Evolutionary conservation across 2,329 filamentous ascomycete genomes (phyloP), one percentile per base, ranked within the genome.

Genomic region (Colletotrichum liaoningense): DNA sequence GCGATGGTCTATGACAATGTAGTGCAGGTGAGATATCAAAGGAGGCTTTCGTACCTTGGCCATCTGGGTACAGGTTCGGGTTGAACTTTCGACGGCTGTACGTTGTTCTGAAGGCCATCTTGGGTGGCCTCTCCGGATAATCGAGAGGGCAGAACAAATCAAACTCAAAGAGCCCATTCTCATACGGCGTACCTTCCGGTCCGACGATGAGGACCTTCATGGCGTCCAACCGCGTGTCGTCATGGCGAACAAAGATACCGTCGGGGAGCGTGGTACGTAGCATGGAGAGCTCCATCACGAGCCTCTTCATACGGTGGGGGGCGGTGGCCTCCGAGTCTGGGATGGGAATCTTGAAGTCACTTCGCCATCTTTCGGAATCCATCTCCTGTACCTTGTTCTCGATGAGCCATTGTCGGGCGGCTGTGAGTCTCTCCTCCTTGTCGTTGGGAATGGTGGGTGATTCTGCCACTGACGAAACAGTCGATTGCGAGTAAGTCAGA

Each of bases 141-240:
- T 81, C 75, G 0, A 35, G 14, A 8, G 78, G 77, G 63, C 86
- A 88, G 42, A 84, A 84, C 38, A 90, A 75, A 75, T 90, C 87
- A 70, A 90, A 90, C 73, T 89, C 88, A 75, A 89, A 90, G 4
- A 89, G 76, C 0, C 88, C 88, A 55, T 86, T 81, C 74, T 87
- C 87, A 77, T 90, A 90, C 16, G 88, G 88, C 7, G 87, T 89
- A 16, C 79, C 85, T 5, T 76, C 75, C 0, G 88, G 86, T 0
- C 88, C 88, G 24, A 86, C 79, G 60, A 90, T 88, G 28, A 88
- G 69, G 24, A 84, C 78, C 76, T 88, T 89, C 79, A 89, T 83
- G n/a, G 86, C 74, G 74, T 89, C 88, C 0, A 86, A 81, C 1
- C 87, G 82, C 9, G 82, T 83, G 12, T 81, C 77, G 16, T 83